phyloP scores from a whole-genome alignment of 495 filamentous ascomycete species.

The Articulospora tetracladia region DNA sequence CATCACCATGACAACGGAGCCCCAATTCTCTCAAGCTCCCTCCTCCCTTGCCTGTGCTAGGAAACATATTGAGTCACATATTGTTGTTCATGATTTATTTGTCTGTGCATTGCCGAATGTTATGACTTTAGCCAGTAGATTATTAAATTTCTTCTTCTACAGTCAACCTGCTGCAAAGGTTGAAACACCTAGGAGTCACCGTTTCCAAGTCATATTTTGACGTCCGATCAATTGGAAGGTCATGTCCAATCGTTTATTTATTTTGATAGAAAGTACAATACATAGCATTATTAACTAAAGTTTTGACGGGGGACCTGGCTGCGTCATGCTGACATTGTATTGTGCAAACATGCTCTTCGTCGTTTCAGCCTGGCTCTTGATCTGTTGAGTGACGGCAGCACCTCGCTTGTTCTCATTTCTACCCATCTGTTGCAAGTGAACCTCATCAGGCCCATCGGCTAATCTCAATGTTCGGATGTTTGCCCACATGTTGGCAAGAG shows the following conservation, averaged over 20 bases:
- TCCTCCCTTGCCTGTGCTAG: too few species aligned
- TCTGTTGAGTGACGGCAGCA: constrained; percentile 56
- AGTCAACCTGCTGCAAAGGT: not conserved
- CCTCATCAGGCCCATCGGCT: constrained; percentile 91
- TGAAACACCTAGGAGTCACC: not conserved
- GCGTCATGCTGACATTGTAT: constrained; percentile 45
- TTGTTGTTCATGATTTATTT: not conserved
- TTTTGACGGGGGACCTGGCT: constrained; percentile 47
- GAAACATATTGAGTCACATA: constrained; percentile 7
- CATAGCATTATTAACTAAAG: constrained; percentile 3
- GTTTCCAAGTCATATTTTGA: not conserved
- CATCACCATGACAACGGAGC: not conserved
- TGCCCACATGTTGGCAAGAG: constrained; percentile 84
- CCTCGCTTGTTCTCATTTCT: constrained; percentile 74
- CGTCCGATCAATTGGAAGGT: not conserved
- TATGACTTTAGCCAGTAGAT: not conserved
- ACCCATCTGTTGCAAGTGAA: constrained; percentile 88
- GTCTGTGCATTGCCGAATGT: not conserved
- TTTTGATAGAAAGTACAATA: constrained; percentile 3
- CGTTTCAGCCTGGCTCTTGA: constrained; percentile 60
- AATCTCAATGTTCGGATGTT: constrained; percentile 75
- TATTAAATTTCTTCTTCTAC: not conserved
- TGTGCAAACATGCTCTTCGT: constrained; percentile 62
- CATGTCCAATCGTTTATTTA: constrained; percentile 1
- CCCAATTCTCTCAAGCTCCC: not conserved